Evolutionary conservation across 2,329 filamentous ascomycete genomes (phyloP).

Genomic region (Clarireedia paspali): DNA sequence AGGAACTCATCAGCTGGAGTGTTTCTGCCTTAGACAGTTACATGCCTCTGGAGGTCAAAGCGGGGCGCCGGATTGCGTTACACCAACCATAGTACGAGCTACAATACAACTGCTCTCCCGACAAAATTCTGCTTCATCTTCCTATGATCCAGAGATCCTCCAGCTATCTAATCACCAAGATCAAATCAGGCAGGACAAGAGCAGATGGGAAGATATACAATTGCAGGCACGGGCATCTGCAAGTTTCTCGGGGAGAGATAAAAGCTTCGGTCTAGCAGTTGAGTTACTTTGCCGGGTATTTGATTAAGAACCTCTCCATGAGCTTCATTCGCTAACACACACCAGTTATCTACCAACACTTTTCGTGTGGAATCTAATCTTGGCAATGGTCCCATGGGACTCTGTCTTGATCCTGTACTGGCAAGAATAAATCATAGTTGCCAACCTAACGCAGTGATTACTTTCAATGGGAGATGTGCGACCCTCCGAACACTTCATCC

Average conservation of each 20-base stretch:
- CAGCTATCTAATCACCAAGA: slow-evolving; percentile 39
- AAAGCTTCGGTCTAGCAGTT: slow-evolving; percentile 29
- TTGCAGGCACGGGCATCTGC: slow-evolving; percentile 43
- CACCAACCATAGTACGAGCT: slow-evolving; percentile 47
- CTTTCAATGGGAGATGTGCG: slow-evolving; percentile 45
- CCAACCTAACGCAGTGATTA: slow-evolving; percentile 49
- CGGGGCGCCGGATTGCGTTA: background rate
- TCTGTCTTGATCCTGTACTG: slow-evolving; percentile 45
- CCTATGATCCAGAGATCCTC: slow-evolving; percentile 27
- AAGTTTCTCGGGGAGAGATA: slow-evolving; percentile 29
- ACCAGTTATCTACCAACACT: slow-evolving; percentile 52
- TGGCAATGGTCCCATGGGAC: slow-evolving; percentile 44
- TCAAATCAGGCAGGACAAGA: slow-evolving; percentile 31
- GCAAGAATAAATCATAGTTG: slow-evolving; percentile 56
- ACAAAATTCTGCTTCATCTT: slow-evolving; percentile 18
- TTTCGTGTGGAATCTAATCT: slow-evolving; percentile 47
- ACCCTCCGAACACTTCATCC: slow-evolving; percentile 41
- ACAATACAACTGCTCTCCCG: slow-evolving; percentile 43
- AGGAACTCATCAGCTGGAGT: slow-evolving; percentile 44
- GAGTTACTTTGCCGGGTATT: slow-evolving; percentile 48
- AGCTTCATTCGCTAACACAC: background rate
- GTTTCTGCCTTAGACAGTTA: slow-evolving; percentile 33
- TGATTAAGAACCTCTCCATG: background rate
- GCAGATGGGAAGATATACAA: slow-evolving; percentile 35
- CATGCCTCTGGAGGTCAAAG: background rate